Conservation (phyloP, 2,329 filamentous ascomycete species). For the Chaetomiaceae sp. region DNA sequence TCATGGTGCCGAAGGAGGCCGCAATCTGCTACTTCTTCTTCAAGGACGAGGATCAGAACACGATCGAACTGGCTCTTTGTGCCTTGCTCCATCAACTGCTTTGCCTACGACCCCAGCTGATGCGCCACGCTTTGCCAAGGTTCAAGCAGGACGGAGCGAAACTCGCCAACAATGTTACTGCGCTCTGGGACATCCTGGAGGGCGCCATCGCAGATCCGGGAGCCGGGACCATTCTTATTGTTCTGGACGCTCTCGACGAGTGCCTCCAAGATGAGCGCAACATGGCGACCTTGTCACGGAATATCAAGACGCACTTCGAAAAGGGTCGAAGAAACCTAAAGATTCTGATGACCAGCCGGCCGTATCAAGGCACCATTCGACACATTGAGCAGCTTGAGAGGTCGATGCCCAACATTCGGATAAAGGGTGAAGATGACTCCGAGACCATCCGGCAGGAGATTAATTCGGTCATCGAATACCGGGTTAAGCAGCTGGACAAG, state of each 20-base stretch:
- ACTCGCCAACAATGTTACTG: conserved; percentile 24
- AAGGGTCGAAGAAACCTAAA: too few species aligned
- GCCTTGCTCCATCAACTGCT: conserved; percentile 40
- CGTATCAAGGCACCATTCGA: background rate
- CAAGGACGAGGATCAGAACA: conserved; percentile 38
- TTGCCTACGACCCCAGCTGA: conserved; percentile 31
- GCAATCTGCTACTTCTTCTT: conserved; percentile 43
- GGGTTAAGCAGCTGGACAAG: conserved; percentile 24
- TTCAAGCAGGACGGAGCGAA: conserved; percentile 4
- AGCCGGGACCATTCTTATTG: conserved; percentile 31
- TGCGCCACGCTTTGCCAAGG: conserved; percentile 32
- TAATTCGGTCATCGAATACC: conserved; percentile 32
- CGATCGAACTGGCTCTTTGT: conserved; percentile 34
- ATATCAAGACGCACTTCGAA: background rate
- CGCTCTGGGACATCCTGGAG: conserved; percentile 35
- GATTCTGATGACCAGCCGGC: background rate
- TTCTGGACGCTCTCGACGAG: conserved; percentile 41
- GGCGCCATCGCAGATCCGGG: conserved; percentile 26
- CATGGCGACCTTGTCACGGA: too few species aligned
- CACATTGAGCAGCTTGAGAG: too few species aligned
- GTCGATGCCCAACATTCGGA: too few species aligned
- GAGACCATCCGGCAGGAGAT: conserved; percentile 35
- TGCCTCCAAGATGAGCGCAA: conserved; percentile 29
- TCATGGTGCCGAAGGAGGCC: background rate
- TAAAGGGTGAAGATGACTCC: conserved; percentile 36